phyloP scores from a whole-genome alignment of 257 asterid genomes.

The Nicotiana noctiflora region DNA sequence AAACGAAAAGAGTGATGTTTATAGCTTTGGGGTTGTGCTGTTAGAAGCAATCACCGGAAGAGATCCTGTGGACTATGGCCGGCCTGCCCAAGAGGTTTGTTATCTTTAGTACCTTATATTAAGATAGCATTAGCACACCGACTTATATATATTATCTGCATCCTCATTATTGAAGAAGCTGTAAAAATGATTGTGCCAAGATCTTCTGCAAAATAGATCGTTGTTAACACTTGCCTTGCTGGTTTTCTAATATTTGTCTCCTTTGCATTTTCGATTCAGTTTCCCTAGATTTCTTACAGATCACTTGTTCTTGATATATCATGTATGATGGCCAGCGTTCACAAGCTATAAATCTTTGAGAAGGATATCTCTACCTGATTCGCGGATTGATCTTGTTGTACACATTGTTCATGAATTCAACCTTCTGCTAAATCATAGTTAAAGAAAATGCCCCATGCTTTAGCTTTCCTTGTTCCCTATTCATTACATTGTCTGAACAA shows the following conservation, averaged over 20 bases:
- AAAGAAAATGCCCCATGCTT: neutral
- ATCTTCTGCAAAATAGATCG: neutral
- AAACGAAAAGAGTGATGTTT: conserved; percentile 89
- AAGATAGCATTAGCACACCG: neutral
- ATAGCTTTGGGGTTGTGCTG: conserved; percentile 87
- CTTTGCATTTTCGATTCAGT: neutral
- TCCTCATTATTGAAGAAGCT: neutral
- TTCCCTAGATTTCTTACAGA: neutral
- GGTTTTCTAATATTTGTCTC: neutral
- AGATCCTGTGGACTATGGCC: conserved; percentile 96
- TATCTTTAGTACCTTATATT: neutral
- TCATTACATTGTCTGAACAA: neutral
- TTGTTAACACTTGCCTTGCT: neutral
- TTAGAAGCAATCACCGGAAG: conserved; percentile 91
- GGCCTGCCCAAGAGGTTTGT: conserved; percentile 85
- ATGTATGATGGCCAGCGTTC: neutral
- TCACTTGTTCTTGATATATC: neutral
- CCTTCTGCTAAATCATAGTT: neutral
- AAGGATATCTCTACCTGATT: neutral
- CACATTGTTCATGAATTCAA: neutral
- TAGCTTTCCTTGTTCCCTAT: neutral
- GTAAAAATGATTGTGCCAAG: neutral
- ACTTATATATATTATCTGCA: neutral
- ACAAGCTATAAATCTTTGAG: neutral
- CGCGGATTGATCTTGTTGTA: neutral